Base-by-base conservation (phyloP, 2,329 filamentous ascomycete species). In the Atkinsonella texensis region DNA sequence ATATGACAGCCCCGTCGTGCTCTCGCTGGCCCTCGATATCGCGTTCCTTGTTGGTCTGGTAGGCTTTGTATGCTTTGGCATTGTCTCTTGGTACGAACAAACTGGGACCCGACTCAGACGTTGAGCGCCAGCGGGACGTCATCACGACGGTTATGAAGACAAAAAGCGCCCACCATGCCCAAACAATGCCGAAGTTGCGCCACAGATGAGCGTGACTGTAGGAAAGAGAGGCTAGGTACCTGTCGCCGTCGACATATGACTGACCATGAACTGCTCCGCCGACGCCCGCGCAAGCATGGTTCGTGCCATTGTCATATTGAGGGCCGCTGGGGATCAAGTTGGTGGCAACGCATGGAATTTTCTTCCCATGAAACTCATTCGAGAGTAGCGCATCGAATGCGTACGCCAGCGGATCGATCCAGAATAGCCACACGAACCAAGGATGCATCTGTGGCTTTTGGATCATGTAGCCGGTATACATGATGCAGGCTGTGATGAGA, bases 351-450 rank as follows among this genome's bases (percentile, higher is more conserved):
- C 79, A 81, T 1, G 70, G 65, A 17, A 81, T 73, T 2, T 59
- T 69, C 60, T 84, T 68, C 35, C 67, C 68, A 55, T 84, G 74
- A 52, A 89, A 87, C 61, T 89, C 85, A 58, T 89, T 89, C 0
- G 81, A 72, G 60, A 88, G 72, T 0, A 89, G 64, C 0, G 76
- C 77, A 56, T 87, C 81, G 52, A 87, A 89, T 0, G 74, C 81
- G 53, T 87, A 88, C 0, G 84, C 78, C 3, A 89, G 68, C 0
- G 84, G 84, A 55, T 85, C 75, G 20, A 84, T 75, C 77, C 79
- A 83, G 54, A 74, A 81, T 3, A 84, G 62, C 81, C 81, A 84
- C 3, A 70, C 66, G 23, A 84, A 75, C 79, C 79, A 84, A 0
- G 75, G 74, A 41, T 80, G 76, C 80, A 84, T 83, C 54, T 78